A percentile compares a stretch with the other conserved stretches of the same genome.
Conservation (phyloP, 73 alveolate genomes). For the Halteria grandinella region DNA sequence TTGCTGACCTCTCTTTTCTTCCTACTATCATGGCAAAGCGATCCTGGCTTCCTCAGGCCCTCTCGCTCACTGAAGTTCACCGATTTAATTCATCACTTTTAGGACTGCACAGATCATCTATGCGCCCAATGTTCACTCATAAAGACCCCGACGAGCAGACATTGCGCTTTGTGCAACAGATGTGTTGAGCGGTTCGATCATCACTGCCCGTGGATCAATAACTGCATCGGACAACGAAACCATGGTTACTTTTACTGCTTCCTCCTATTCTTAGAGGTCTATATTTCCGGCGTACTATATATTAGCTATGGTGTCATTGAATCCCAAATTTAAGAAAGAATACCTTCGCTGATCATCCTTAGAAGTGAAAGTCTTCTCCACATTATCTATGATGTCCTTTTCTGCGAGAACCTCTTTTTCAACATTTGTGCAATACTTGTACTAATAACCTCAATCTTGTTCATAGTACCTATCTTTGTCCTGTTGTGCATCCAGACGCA, state of each 20-base stretch:
- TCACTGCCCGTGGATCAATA: conserved; percentile 75
- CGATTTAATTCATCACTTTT: conserved; percentile 37
- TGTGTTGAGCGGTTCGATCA: conserved; percentile 71
- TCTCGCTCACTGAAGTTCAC: conserved; percentile 3
- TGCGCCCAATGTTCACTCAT: conserved; percentile 66
- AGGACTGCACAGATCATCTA: conserved; percentile 39
- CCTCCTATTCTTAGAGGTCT: neutral
- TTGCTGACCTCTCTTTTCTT: conserved; percentile 39
- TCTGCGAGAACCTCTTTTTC: neutral
- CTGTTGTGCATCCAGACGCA: conserved; percentile 13
- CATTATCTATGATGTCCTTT: neutral
- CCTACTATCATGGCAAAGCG: conserved; percentile 47
- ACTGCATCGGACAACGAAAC: conserved; percentile 65
- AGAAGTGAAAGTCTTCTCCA: neutral
- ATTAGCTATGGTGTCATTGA: neutral
- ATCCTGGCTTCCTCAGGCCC: conserved; percentile 66
- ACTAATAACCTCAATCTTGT: neutral
- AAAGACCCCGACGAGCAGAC: conserved; percentile 49
- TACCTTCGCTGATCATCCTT: neutral
- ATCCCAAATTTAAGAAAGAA: neutral
- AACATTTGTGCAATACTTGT: neutral
- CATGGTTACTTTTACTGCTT: conserved; percentile 54
- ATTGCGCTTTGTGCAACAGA: conserved; percentile 63
- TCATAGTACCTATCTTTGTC: conserved; percentile 23
- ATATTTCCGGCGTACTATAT: neutral